Conservation (phyloP, 805 yeast genomes). For the Metschnikowia gelsemii region DNA sequence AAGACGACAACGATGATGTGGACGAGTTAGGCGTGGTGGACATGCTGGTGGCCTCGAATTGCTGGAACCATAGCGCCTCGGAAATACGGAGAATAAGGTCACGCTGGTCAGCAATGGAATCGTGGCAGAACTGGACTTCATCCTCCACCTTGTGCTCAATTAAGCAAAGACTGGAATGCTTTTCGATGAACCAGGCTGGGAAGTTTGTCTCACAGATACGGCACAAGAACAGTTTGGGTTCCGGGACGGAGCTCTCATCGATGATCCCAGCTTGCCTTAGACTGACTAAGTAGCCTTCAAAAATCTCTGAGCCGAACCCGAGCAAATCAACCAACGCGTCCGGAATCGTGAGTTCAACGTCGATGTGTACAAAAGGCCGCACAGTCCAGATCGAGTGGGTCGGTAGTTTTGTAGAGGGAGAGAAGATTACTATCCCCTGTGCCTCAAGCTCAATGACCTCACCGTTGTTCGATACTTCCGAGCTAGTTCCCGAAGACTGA, state of each 20-base stretch:
- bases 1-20: slow-evolving; percentile 22
- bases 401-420: slow-evolving; percentile 54
- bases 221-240: slow-evolving; percentile 82
- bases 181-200: slow-evolving; percentile 97
- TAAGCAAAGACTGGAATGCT: slow-evolving; percentile 83
- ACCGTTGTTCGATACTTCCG: slow-evolving; percentile 52
- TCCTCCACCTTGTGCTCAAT: slow-evolving; percentile 83
- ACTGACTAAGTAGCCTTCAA: slow-evolving; percentile 67
- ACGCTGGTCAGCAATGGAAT: slow-evolving; percentile 69
- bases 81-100: slow-evolving; percentile 46
- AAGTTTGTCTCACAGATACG: slow-evolving; percentile 86
- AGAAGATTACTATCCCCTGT: slow-evolving; percentile 84
- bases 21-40: slow-evolving; percentile 21
- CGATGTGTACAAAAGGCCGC: slow-evolving; percentile 68
- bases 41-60: slow-evolving; percentile 13
- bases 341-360: slow-evolving; percentile 69
- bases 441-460: slow-evolving; percentile 79
- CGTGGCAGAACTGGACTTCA: slow-evolving; percentile 72
- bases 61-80: slow-evolving; percentile 35
- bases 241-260: slow-evolving; percentile 65
- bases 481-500: slow-evolving; percentile 14
- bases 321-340: slow-evolving; percentile 64
- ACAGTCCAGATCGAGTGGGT: slow-evolving; percentile 92
- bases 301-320: slow-evolving; percentile 87
- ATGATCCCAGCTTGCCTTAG: slow-evolving; percentile 63